Evolutionary conservation across 2,329 filamentous ascomycete species (phyloP).

Genomic region (Rasamsonia emersonii): DNA sequence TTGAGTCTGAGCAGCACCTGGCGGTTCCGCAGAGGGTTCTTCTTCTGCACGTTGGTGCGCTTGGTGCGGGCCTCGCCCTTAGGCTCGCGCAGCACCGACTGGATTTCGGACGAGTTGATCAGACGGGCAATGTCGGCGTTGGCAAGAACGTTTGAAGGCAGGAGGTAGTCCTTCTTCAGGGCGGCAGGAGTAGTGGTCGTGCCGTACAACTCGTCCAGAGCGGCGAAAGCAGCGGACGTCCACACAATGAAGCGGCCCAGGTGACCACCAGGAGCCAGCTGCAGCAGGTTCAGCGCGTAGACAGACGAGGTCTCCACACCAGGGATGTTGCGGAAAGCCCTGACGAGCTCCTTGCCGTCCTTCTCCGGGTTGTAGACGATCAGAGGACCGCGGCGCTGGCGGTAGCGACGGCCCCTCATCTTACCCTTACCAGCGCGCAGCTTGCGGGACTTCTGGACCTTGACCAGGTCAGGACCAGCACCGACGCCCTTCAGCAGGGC

Average conservation of each 20-base stretch:
- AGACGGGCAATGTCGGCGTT: constrained; percentile 94
- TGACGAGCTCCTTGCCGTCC: constrained; percentile 89
- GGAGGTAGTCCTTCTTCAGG: constrained; percentile 98
- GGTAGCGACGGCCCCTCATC: constrained; percentile 90
- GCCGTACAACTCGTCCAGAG: constrained; percentile 95
- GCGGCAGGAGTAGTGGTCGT: constrained; percentile 79
- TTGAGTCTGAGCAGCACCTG: constrained; percentile 98
- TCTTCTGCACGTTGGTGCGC: constrained; percentile 91
- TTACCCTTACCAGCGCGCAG: constrained; percentile 98
- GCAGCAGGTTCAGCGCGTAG: constrained; percentile 93
- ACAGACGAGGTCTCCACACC: constrained; percentile 96
- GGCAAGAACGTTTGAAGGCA: constrained; percentile 83
- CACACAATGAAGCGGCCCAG: constrained; percentile 98
- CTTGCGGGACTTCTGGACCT: constrained; percentile 96
- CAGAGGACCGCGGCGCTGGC: constrained; percentile 94
- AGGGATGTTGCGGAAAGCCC: constrained; percentile 96
- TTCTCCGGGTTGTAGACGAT: constrained; percentile 94
- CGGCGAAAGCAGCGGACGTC: constrained; percentile 94
- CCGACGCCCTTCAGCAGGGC: constrained; percentile 84
- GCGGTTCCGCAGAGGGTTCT: constrained; percentile 99
- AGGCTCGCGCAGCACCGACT: constrained; percentile 86
- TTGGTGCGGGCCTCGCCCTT: constrained; percentile 87
- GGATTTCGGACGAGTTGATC: constrained; percentile 98
- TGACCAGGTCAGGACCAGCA: constrained; percentile 82
- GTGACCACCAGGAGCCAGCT: constrained; percentile 97